Base-by-base conservation (phyloP, 2,329 filamentous ascomycete species). In the Ceratocystis destructans region DNA sequence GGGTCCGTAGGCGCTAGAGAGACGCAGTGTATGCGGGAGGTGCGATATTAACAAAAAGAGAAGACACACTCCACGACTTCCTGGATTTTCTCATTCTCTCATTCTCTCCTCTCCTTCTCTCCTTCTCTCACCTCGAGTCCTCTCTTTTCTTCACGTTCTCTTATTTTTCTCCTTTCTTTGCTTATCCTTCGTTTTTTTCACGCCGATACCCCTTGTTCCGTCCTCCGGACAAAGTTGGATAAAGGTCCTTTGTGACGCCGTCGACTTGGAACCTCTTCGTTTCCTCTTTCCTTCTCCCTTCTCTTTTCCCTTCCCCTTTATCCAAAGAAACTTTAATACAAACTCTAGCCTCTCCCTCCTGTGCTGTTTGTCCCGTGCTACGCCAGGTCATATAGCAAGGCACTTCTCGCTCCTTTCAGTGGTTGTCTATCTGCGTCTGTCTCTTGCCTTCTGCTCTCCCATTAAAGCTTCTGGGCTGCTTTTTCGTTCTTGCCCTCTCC, bases 331-430 rank as follows among this genome's bases (percentile, higher is more conserved):
- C 67, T 68, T 61, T 45, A 15, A 41, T 64, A 65, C 20, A 48
- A 64, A 64, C 66, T 66, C 67, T 64, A 64, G 62, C 31, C 62
- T 41, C 50, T 64, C 62, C 22, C 62, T 64, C 48, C 10, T 12
- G 10, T 15, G 37, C 37, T 15, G 3, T 50, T 33, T 37, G 5
- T 59, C 25, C 48, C 15, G 20, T 10, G 17, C 28, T 31, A 8
- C 17, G 31, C 55, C 28, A n/a, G 20, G 25, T 15, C 10, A 15
- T 25, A 20, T 17, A 59, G 28, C 25, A 28, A 20, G 48, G 28
- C 48, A 28, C 22, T 48, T 48, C 37, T 44, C 53, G 5, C 57
- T 66, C 65, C 44, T 59, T 62, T 37, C 46, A 48, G 45, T 37
- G 55, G 64, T 44, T 25, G 41, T 31, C 37, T 31, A 28, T 37